phyloP scores from a whole-genome alignment of 148 eudicot genomes.

The Rhododendron mucronatum region DNA sequence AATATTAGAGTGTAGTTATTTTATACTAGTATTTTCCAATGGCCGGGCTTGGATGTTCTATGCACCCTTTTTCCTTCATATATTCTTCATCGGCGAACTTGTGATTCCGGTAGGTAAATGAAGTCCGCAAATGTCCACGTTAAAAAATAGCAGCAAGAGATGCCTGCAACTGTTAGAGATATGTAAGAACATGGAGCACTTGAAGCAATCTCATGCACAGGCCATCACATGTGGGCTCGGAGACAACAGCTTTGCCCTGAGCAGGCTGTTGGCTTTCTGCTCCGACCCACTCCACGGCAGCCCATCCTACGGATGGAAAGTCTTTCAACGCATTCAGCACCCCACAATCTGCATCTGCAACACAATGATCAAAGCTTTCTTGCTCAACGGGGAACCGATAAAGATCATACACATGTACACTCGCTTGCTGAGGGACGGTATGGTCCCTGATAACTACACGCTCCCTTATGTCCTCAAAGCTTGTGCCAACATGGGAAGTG shows the following conservation, averaged over 20 bases:
- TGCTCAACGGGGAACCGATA: constrained; percentile 15
- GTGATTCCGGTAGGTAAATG: not conserved
- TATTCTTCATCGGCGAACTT: not conserved
- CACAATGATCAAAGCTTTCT: constrained; percentile 34
- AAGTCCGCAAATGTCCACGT: constrained; percentile 18
- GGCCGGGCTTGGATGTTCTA: too few species aligned
- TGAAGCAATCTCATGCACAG: constrained; percentile 27
- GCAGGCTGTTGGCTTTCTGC: constrained; percentile 40
- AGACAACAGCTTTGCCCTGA: constrained; percentile 25
- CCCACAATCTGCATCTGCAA: constrained; percentile 35
- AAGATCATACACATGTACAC: constrained; percentile 12
- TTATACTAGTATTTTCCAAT: too few species aligned
- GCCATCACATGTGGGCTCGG: constrained; percentile 31
- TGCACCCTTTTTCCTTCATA: not conserved
- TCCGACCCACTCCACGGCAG: constrained; percentile 22
- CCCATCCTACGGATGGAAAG: constrained; percentile 19
- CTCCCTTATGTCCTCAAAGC: constrained; percentile 33
- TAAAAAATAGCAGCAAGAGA: constrained; percentile 12
- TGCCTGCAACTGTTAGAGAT: constrained; percentile 28
- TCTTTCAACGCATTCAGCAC: constrained; percentile 23
- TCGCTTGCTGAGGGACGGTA: constrained; percentile 10
- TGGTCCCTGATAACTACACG: constrained; percentile 36
- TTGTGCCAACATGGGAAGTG: constrained; percentile 19
- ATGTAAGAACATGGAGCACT: constrained; percentile 25
- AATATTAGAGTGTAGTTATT: too few species aligned